Conservation (phyloP, 1,284 basidiomycete species). For the Leccinum variabile region DNA sequence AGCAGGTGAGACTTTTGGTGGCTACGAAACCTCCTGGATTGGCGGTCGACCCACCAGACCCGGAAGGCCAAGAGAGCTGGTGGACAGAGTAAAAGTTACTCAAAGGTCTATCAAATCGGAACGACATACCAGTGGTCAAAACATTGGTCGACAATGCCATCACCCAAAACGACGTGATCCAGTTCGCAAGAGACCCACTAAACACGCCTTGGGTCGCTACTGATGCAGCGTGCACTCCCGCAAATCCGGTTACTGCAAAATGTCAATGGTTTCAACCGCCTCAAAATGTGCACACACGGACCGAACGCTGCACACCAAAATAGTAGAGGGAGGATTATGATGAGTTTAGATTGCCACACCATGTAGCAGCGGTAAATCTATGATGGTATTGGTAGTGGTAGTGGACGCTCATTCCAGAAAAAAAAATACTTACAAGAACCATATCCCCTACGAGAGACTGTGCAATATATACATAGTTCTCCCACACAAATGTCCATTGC, state of each 20-base stretch:
- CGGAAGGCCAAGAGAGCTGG: neutral
- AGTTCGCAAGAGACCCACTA: neutral
- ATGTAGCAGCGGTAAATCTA: neutral
- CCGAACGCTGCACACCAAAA: neutral
- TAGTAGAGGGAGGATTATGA: neutral
- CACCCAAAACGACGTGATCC: constrained; percentile 4
- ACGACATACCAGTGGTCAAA: neutral
- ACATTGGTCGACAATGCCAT: constrained; percentile 2
- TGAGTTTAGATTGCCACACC: neutral
- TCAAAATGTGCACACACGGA: neutral
- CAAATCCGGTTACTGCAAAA: neutral
- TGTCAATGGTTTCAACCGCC: neutral
- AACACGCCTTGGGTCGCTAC: neutral
- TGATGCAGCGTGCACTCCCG: neutral
- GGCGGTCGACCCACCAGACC: constrained; percentile 1
- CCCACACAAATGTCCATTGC: constrained; percentile 2
- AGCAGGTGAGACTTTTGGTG: neutral
- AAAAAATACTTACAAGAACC: neutral
- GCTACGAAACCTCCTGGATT: neutral
- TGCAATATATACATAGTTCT: neutral
- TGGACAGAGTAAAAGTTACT: neutral
- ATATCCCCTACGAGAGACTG: neutral
- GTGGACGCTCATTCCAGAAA: neutral
- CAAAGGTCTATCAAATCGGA: neutral
- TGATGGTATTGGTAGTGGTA: neutral